A percentile compares a stretch with the other conserved stretches of the same genome.
Evolutionary conservation across 768 basidiomycete genomes (phyloP).

Genomic region (Calvatia gigantea): DNA sequence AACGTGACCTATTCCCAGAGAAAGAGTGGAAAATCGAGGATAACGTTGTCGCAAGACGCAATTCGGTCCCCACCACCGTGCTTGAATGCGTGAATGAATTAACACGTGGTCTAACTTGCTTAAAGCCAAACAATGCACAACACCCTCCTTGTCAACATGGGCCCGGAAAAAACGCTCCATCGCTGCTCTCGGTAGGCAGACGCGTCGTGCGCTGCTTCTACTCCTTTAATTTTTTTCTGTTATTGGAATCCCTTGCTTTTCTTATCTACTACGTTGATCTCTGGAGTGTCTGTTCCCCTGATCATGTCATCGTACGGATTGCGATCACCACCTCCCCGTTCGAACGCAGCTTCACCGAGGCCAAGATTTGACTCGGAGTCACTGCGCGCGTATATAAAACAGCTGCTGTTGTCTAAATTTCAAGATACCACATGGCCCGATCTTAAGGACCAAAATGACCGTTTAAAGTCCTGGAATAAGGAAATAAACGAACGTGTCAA

Average conservation of each 20-base stretch:
- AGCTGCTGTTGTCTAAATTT: conserved; percentile 68
- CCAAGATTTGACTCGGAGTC: conserved; percentile 71
- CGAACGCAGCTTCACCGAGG: conserved; percentile 52
- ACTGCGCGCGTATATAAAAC: conserved; percentile 78
- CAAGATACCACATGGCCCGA: conserved; percentile 65
- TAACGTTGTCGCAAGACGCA: too few relatives aligned
- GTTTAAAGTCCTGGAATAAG: conserved; percentile 72
- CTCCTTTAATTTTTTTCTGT: conserved; percentile 1
- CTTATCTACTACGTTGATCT: conserved; percentile 3
- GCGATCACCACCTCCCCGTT: conserved; percentile 61
- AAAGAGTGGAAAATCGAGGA: background rate
- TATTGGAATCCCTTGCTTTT: background rate
- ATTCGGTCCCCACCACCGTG: too few relatives aligned
- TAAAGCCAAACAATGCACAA: conserved; percentile 8
- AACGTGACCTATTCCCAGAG: background rate
- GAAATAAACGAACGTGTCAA: conserved; percentile 84
- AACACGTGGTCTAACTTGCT: background rate
- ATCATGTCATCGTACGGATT: conserved; percentile 28
- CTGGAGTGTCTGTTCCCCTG: conserved; percentile 15
- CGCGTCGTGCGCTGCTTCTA: conserved; percentile 17
- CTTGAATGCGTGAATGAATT: background rate
- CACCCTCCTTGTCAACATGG: background rate
- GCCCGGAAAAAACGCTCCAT: conserved; percentile 6
- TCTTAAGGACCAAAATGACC: conserved; percentile 58
- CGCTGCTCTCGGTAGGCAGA: too few relatives aligned